phyloP scores from a whole-genome alignment of 768 basidiomycete genomes.

The Rhizopogon vulgaris region DNA sequence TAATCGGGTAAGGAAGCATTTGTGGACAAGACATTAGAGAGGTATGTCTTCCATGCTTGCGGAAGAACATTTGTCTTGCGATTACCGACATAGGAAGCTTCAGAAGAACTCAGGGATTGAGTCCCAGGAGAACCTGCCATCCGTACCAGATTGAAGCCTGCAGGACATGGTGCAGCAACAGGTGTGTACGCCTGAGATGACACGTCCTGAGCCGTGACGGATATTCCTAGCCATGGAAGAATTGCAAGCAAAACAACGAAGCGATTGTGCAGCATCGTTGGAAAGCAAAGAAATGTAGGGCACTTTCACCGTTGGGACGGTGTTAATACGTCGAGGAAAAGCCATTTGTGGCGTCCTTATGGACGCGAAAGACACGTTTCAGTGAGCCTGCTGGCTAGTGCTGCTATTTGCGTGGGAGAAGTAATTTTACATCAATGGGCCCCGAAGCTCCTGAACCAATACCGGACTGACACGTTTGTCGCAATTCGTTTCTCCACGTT shows the following conservation, averaged over 20 bases:
- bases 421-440: too few relatives aligned
- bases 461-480: neutral
- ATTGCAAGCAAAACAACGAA: conserved; percentile 2
- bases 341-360: too few relatives aligned
- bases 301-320: neutral
- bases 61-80: conserved; percentile 32
- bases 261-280: neutral
- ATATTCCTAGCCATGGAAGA: neutral
- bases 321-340: neutral
- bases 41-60: conserved; percentile 33
- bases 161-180: conserved; percentile 11
- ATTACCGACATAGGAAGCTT: conserved; percentile 30
- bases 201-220: conserved; percentile 14
- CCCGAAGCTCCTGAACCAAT: neutral
- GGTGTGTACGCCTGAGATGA: conserved; percentile 23
- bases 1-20: conserved; percentile 27
- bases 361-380: neutral
- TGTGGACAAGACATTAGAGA: conserved; percentile 30
- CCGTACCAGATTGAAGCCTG: conserved; percentile 23
- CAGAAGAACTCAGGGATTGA: conserved; percentile 31
- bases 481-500: neutral
- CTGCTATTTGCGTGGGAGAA: neutral
- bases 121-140: conserved; percentile 16
- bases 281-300: neutral
- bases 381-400: neutral